Base-by-base conservation (phyloP, 1,284 basidiomycete species). In the Moesziomyces antarcticus region DNA sequence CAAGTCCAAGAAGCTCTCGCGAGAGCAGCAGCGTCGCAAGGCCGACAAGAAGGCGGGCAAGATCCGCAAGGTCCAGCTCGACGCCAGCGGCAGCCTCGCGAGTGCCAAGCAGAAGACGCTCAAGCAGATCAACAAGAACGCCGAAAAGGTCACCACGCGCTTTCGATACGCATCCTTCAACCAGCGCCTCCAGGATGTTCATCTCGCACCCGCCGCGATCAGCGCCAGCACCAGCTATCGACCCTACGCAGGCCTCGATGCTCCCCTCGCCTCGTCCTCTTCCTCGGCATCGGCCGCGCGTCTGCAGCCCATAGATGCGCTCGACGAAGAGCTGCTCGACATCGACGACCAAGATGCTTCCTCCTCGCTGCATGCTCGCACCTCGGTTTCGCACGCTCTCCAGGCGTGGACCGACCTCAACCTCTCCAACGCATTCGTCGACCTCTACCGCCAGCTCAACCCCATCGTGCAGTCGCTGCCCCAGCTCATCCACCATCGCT, bases 161-260 rank as follows among this genome's bases (percentile, higher is more conserved):
- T 82, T 78, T 55, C 61, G 73, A 42, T 84, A 84, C 57, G 73
- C 75, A 37, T 84, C 82, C 21, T 84, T 84, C 78, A 82, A 83
- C 53, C 79, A 84, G 56, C 75, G 81, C 8, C 78, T 84, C 44
- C 72, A 78, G 35, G 56, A 80, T 27, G 76, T 81, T 5, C 78
- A 82, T 40, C 77, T 84, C 25, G 73, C 74, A 20, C 68, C 74
- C 8, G 61, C 73, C 21, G 67, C 62, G 11, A 75, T 73, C 54
- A 64, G 63, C 43, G 66, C 68, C 24, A 72, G 74, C 44, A 64
- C 56, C 44, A 69, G 58, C 57, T 79, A 56, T 37, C 70, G 63
- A 50, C 74, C 57, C 21, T 78, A 77, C 33, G 75, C 77, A 3
- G 78, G 76, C 30, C 72, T 82, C 33, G 78, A 80, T 22, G 68